These are phyloP conservation scores for Bidens hawaiensis DNA, from an alignment of 140 eudicot species.

Conservation along the genomic window DNA sequence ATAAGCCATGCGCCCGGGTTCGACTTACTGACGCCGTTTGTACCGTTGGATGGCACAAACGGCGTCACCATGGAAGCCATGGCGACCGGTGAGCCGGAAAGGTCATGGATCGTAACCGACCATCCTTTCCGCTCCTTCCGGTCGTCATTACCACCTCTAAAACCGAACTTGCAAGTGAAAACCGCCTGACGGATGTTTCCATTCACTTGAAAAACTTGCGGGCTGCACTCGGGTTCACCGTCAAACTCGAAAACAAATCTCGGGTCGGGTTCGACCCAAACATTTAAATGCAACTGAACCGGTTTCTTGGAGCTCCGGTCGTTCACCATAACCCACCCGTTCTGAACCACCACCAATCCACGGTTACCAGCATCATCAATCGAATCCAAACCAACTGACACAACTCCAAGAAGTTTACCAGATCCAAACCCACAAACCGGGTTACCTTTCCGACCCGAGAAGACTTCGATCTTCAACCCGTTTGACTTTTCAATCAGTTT, in stretches of 20 bases:
- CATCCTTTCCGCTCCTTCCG: slow-evolving; percentile 84
- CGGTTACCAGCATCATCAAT: slow-evolving; percentile 5
- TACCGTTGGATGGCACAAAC: slow-evolving; percentile 80
- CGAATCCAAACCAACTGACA: slow-evolving; percentile 36
- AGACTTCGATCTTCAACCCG: slow-evolving; percentile 42
- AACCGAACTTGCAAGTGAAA: slow-evolving; percentile 74
- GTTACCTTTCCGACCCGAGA: slow-evolving; percentile 18
- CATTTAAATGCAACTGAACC: slow-evolving; percentile 45
- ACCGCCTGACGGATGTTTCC: slow-evolving; percentile 57
- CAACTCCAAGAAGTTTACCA: slow-evolving; percentile 56
- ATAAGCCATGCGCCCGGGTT: slow-evolving; percentile 97
- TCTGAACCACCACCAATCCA: slow-evolving; percentile 46
- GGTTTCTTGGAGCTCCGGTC: slow-evolving; percentile 7
- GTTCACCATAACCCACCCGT: slow-evolving; percentile 57
- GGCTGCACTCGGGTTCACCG: slow-evolving; percentile 41
- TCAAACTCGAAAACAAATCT: slow-evolving; percentile 41
- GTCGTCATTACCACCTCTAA: slow-evolving; percentile 24
- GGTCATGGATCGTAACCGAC: slow-evolving; percentile 86
- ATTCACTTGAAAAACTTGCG: slow-evolving; percentile 60
- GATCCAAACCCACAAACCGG: slow-evolving; percentile 39
- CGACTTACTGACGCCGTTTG: slow-evolving; percentile 59
- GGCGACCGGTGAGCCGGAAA: slow-evolving; percentile 91
- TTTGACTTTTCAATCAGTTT: slow-evolving; percentile 33
- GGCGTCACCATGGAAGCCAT: slow-evolving; percentile 97
- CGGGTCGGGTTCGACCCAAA: slow-evolving; percentile 71